Conservation (phyloP, 2,329 filamentous ascomycete genomes). For the Alternaria triticimaculans region DNA sequence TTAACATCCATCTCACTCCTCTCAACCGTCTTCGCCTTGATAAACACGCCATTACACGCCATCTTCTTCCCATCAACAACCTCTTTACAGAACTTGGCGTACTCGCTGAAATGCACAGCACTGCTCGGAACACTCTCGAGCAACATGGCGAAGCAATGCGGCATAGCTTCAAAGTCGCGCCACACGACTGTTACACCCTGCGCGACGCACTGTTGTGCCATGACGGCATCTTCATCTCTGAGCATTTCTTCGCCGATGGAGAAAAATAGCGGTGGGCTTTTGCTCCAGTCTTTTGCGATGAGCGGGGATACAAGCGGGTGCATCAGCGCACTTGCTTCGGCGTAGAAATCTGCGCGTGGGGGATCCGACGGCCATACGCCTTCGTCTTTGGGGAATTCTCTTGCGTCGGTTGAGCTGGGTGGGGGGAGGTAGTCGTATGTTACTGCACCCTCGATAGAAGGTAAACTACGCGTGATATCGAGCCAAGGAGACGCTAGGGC, state of each 20-base stretch:
- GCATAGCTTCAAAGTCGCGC: constrained; percentile 81
- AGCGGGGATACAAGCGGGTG: constrained; percentile 75
- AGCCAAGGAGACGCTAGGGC: constrained; percentile 72
- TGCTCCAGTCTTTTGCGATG: constrained; percentile 65
- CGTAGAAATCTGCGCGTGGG: constrained; percentile 57
- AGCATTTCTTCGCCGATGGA: constrained; percentile 75
- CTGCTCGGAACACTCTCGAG: constrained; percentile 43
- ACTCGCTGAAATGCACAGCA: constrained; percentile 46
- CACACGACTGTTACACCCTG: constrained; percentile 69
- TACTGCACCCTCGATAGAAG: constrained; percentile 59
- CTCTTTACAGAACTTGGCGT: constrained; percentile 41
- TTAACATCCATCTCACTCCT: constrained; percentile 34
- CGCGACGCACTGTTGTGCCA: constrained; percentile 62
- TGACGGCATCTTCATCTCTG: constrained; percentile 68
- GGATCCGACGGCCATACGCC: constrained; percentile 54
- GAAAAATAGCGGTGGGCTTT: constrained; percentile 70
- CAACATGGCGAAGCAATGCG: constrained; percentile 68
- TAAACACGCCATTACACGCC: constrained; percentile 30
- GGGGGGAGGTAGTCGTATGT: constrained; percentile 70
- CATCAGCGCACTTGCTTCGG: constrained; percentile 51
- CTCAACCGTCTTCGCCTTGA: constrained; percentile 41
- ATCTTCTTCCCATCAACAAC: constrained; percentile 34
- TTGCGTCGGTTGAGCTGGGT: constrained; percentile 44
- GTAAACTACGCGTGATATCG: constrained; percentile 71
- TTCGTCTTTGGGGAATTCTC: constrained; percentile 56